phyloP scores from a whole-genome alignment of 2,329 filamentous ascomycete genomes.

The Exophiala mesophila region DNA sequence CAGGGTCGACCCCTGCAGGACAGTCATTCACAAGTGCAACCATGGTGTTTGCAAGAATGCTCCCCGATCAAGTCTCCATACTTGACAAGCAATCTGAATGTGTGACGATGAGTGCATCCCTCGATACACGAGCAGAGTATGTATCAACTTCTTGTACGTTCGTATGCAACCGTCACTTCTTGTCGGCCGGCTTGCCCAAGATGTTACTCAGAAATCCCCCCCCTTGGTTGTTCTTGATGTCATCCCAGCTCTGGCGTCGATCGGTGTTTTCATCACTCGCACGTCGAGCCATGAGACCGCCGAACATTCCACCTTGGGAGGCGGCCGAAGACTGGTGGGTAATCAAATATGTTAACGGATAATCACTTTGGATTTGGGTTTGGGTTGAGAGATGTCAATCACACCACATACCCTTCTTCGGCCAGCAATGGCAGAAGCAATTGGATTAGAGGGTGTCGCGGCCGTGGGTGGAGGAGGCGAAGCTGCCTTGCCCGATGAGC shows the following conservation, averaged over 20 bases:
- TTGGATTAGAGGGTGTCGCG: slow-evolving; percentile 57
- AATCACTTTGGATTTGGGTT: too few species aligned
- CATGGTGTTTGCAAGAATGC: too few species aligned
- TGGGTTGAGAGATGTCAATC: neutral
- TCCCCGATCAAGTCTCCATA: too few species aligned
- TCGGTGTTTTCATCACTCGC: slow-evolving; percentile 12
- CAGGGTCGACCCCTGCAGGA: too few species aligned
- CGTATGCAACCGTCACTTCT: slow-evolving; percentile 10
- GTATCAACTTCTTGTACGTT: too few species aligned
- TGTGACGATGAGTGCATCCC: too few species aligned
- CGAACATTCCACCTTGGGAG: slow-evolving; percentile 19
- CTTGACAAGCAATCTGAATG: too few species aligned
- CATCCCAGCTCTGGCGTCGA: slow-evolving; percentile 18
- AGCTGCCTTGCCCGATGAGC: slow-evolving; percentile 35
- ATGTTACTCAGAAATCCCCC: slow-evolving; percentile 14
- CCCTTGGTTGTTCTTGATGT: slow-evolving; percentile 15
- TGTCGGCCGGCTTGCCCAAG: slow-evolving; percentile 18
- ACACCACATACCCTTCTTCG: slow-evolving; percentile 18
- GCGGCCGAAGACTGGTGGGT: slow-evolving; percentile 21
- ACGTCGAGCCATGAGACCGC: slow-evolving; percentile 19
- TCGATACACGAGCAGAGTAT: too few species aligned
- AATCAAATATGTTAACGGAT: too few species aligned
- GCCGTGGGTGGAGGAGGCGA: slow-evolving; percentile 75
- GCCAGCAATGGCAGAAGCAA: slow-evolving; percentile 17
- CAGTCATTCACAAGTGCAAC: too few species aligned